Base-by-base conservation (phyloP, 2,329 filamentous ascomycete genomes). In the Trichoderma sp. region DNA sequence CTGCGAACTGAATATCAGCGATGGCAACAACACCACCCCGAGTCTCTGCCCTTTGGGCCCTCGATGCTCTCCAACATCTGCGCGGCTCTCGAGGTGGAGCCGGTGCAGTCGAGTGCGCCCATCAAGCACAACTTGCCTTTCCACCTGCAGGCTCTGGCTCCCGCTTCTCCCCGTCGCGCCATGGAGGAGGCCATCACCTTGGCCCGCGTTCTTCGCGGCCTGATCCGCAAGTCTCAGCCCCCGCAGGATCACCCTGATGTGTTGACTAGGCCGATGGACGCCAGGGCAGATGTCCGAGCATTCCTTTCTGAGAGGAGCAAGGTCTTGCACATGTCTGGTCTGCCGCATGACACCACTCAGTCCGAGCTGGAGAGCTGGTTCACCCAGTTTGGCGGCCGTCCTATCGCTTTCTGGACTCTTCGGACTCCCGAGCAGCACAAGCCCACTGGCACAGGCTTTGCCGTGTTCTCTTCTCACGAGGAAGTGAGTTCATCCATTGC, bases 301-400 rank as follows among this genome's bases (percentile, higher is more conserved):
- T 99, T 99, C 81, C 82, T 99, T 65, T 92, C 92, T 2, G 95
- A 99, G 81, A 88, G 95, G 67, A 97, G 93, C 83, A 99, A 99
- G 81, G 94, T 99, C 45, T 86, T 99, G 64, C 95, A 99, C 79
- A 94, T 99, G 89, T 97, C 93, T 73, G 95, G 95, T 56, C 85
- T 99, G 60, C 95, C 95, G 51, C 95, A 99, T 76, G 95, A 99
- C 73, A 99, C 95, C 43, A 99, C 95, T 1, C 95, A 99, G 80
- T 98, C 94, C 3, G 95, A 99, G 81, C 85, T 99, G 26, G 95
- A 99, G 81, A 97, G 93, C 80, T 99, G 95, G 95, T 99, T 98
- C 76, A 99, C 95, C 34, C 95, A 99, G 78, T 99, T 97, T 75
- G 95, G 95, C 69, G 95, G 95, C 57, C 91, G 95, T 50, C 95